Evolutionary conservation across 352 stramenopile genomes (phyloP), one percentile per base, ranked within the genome.

Genomic region (Phytophthora hibernalis): DNA sequence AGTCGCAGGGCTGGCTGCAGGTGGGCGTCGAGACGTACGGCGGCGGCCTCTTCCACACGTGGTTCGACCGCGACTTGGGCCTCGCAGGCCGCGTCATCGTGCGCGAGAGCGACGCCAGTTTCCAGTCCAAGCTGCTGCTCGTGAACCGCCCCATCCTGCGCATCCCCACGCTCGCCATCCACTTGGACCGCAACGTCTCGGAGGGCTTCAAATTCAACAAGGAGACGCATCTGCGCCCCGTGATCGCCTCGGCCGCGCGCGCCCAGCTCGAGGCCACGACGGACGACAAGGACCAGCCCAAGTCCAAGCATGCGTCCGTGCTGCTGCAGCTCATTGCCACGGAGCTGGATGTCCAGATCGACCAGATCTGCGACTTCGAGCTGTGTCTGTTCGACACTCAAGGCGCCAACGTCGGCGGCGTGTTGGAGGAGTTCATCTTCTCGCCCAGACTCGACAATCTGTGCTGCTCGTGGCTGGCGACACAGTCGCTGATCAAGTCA

Each of bases 91-190:
- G 94, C 47, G 94, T 98, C 13, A 88, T 99, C 33, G 83, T 99
- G 43, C 81, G 91, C 40, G 79, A 97, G 50, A 77, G 62, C 61
- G 88, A 95, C 51, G 76, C 74, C 40, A 86, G 74, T 57, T 89
- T 92, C 54, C 73, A 83, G 58, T 86, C 80, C 16, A 87, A 82
- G 50, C 76, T 98, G 37, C 82, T 99, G 62, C 90, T 98, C 24
- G 96, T 99, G 57, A 87, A 98, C 76, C 83, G 91, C 70, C 91
- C 97, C 24, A 94, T 99, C 54, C 80, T 99, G 64, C 89, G 97
- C 42, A 98, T 99, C 71, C 95, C 97, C 10, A 99, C 93, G 70
- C 85, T 99, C 18, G 97, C 97, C 13, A 99, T 99, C 74, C 98
- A 99, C 83, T 76, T 99, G 63, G 90, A 98, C 59, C 89, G 88